Percentiles rank a stretch among this genome's conserved stretches.
Evolutionary conservation across 176 grass and related monocot species (phyloP).

Genomic region (Rhynchospora breviuscula): DNA sequence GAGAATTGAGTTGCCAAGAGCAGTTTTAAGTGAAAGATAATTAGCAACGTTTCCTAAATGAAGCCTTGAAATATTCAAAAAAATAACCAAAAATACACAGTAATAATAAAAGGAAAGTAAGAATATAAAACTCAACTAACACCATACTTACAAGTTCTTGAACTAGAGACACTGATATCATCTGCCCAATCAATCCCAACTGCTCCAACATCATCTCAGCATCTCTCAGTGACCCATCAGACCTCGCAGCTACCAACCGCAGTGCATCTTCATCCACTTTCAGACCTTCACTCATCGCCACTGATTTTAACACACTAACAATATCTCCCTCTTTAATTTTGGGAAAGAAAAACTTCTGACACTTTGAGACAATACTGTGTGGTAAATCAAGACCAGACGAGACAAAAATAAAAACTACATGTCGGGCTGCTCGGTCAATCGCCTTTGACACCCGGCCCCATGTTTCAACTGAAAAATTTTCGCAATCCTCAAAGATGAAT

Average conservation of each 20-base stretch:
- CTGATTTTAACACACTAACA: constrained; percentile 50
- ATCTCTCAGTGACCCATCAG: constrained; percentile 87
- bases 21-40: not conserved
- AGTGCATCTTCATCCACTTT: constrained; percentile 87
- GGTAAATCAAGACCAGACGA: constrained; percentile 71
- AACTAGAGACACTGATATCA: constrained; percentile 76
- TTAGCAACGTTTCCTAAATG: not conserved
- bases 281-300: constrained; percentile 70
- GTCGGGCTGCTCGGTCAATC: constrained; percentile 52
- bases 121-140: constrained; percentile 2
- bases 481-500: constrained; percentile 78
- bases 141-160: constrained; percentile 90
- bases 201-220: constrained; percentile 97
- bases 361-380: constrained; percentile 74
- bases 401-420: constrained; percentile 73
- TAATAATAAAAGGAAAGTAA: not conserved
- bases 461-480: constrained; percentile 51
- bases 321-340: constrained; percentile 89
- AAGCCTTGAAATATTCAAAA: not conserved
- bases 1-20: not conserved
- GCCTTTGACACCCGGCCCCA: constrained; percentile 73
- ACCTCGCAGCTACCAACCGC: constrained; percentile 62
- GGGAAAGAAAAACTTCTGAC: constrained; percentile 93
- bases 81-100: not conserved
- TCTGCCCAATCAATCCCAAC: constrained; percentile 83